Base-by-base conservation (phyloP, 1,284 basidiomycete species). In the Kalmanozyma brasiliensis region DNA sequence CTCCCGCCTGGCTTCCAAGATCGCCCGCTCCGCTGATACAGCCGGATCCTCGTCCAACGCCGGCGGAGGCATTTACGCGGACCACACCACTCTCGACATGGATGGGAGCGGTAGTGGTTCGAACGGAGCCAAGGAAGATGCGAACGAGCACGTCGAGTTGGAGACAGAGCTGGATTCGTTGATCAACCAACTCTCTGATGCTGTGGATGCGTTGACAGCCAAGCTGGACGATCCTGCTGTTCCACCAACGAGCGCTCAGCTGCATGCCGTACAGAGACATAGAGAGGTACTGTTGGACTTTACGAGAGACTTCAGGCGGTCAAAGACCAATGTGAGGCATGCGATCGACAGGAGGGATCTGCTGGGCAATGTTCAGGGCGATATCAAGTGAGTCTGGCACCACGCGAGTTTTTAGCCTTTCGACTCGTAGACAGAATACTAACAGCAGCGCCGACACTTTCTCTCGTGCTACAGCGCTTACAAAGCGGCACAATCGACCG, bases 201-300 rank as follows among this genome's bases (percentile, higher is more conserved):
- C 68, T 0, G 68, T 76, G 4, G 61, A 69, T 44, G 60, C 53
- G 90, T 85, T 94, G 49, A 86, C 87, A 44, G 84, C 84, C 10
- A 84, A 92, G 34, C 86, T 91, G 37, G 88, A 88, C 68, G 88
- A 89, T 62, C 88, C 91, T 2, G 84, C 86, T n/a, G 88, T 90
- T 41, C 87, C 90, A 0, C 88, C 93, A 17, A 91, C 91, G 0
- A 87, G 90, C 53, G 90, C 91, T 2, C 93, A 95, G 88, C 85
- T 91, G 49, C 90, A 95, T 68, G 89, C 93, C 14, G 89, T 95
- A 29, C 91, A 95, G 79, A 85, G 94, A 38, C 95, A 98, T 47
- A 85, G 90, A 41, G 94, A 98, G 71, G 88, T 97, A 29, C 88
- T 92, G 53, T 88, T 90, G 73, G 95, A 98, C 79, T 93, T 93